Evolutionary conservation across 306 rosid species (phyloP).

Genomic region (Vachellia collinsii): DNA sequence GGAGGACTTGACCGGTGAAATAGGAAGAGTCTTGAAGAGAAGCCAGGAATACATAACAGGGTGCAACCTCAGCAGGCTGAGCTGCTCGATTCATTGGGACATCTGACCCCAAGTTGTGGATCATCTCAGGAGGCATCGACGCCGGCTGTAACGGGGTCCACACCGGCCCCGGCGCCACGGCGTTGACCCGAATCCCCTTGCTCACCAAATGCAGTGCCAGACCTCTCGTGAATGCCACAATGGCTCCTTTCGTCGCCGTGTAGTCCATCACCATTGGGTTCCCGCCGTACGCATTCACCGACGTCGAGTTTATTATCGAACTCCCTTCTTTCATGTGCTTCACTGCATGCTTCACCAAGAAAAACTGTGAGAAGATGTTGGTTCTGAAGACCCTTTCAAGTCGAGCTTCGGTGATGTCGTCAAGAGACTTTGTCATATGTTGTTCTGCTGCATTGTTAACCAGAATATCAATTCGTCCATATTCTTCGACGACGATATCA

Average conservation of each 20-base stretch:
- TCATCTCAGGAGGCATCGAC: slow-evolving; percentile 44
- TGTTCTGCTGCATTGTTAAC: slow-evolving; percentile 65
- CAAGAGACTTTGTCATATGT: slow-evolving; percentile 30
- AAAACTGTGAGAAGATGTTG: slow-evolving; percentile 65
- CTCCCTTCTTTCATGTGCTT: slow-evolving; percentile 70
- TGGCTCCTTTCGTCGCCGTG: slow-evolving; percentile 55
- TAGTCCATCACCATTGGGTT: slow-evolving; percentile 49
- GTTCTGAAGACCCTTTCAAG: slow-evolving; percentile 58
- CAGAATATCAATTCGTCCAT: slow-evolving; percentile 53
- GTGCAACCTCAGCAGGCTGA: slow-evolving; percentile 66
- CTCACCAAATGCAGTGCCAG: slow-evolving; percentile 49
- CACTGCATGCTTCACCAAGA: slow-evolving; percentile 63
- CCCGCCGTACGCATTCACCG: slow-evolving; percentile 56
- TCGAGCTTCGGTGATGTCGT: slow-evolving; percentile 46
- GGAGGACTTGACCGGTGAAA: slow-evolving; percentile 59
- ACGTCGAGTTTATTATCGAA: slow-evolving; percentile 58
- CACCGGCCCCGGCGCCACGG: slow-evolving; percentile 67
- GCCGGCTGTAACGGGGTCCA: slow-evolving; percentile 67
- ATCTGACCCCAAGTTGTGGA: slow-evolving; percentile 45
- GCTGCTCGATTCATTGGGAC: slow-evolving; percentile 59
- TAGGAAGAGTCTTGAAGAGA: slow-evolving; percentile 55
- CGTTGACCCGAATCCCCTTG: slow-evolving; percentile 66
- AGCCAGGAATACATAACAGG: slow-evolving; percentile 60
- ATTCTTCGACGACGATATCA: slow-evolving; percentile 47
- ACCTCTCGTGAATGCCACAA: slow-evolving; percentile 55